These are phyloP conservation scores for Lasiodiplodia gonubiensis DNA, from an alignment of 2,329 filamentous ascomycete genomes.

Conservation along the genomic window DNA sequence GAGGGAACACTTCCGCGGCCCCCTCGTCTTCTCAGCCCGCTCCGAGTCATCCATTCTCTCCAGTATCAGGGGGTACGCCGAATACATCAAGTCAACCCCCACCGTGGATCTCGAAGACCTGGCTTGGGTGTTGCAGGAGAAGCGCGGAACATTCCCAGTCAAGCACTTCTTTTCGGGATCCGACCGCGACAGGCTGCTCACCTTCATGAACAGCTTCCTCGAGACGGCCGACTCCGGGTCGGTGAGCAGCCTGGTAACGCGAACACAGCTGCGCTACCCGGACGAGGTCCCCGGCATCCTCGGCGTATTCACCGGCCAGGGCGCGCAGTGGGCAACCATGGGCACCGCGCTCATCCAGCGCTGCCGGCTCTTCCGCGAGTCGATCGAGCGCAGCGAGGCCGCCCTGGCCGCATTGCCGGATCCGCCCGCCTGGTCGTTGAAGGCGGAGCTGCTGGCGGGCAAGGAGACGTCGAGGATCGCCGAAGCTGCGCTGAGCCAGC, in stretches of 20 bases:
- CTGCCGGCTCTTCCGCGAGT: conserved; percentile 32
- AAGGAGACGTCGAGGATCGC: conserved; percentile 26
- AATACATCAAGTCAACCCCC: conserved; percentile 5
- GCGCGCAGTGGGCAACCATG: conserved; percentile 51
- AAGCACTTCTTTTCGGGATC: too few species aligned
- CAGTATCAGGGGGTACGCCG: not conserved
- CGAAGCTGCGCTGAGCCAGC: conserved; percentile 38
- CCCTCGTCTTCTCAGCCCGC: conserved; percentile 30
- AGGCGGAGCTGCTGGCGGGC: conserved; percentile 28
- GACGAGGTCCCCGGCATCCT: conserved; percentile 31
- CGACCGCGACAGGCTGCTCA: too few species aligned
- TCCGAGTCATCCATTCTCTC: conserved; percentile 20
- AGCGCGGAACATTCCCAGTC: too few species aligned
- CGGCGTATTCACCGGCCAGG: conserved; percentile 53
- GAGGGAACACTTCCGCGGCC: not conserved
- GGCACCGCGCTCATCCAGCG: conserved; percentile 43
- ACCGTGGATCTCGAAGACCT: conserved; percentile 26
- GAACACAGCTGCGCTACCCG: too few species aligned
- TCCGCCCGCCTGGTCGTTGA: conserved; percentile 31
- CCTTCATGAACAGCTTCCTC: too few species aligned
- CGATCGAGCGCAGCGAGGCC: conserved; percentile 36
- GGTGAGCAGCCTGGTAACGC: not conserved
- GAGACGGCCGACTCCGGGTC: too few species aligned
- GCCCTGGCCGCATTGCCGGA: conserved; percentile 21
- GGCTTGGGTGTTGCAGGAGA: not conserved